Percentiles rank a stretch among this genome's conserved stretches.
Conservation (phyloP, 2,329 filamentous ascomycete genomes). For the Aspergillus brasiliensis region DNA sequence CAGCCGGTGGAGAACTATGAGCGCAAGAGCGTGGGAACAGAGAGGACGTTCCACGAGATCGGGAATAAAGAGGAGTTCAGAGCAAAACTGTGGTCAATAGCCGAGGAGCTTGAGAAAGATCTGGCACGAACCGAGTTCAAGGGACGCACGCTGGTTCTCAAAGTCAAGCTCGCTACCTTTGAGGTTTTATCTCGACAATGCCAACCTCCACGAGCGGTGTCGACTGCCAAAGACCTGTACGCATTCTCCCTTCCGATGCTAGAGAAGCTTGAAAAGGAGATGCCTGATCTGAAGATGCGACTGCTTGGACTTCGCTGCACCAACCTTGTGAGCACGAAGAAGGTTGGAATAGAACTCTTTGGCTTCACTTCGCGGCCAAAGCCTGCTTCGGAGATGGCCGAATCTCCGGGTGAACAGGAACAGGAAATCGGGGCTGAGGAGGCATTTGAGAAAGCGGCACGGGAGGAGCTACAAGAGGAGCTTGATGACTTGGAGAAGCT, state of each 20-base stretch:
- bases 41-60: conserved; percentile 86
- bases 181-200: conserved; percentile 82
- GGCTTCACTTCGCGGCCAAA: conserved; percentile 47
- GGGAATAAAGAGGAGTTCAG: conserved; percentile 67
- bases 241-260: conserved; percentile 80
- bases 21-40: conserved; percentile 90
- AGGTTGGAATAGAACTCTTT: conserved; percentile 79
- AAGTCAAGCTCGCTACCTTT: conserved; percentile 92
- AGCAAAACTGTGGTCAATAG: conserved; percentile 76
- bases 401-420: conserved; percentile 55
- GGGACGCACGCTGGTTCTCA: conserved; percentile 86
- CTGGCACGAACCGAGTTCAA: conserved; percentile 78
- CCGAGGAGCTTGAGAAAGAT: conserved; percentile 85
- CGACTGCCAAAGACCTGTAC: conserved; percentile 78
- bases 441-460: conserved; percentile 64
- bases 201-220: conserved; percentile 72
- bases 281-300: conserved; percentile 74
- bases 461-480: conserved; percentile 61
- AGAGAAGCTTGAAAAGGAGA: conserved; percentile 78
- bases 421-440: conserved; percentile 72
- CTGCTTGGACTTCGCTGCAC: conserved; percentile 90
- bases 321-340: conserved; percentile 82
- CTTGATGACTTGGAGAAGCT: conserved; percentile 63
- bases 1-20: conserved; percentile 88
- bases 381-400: conserved; percentile 17